These are phyloP conservation scores for Paramyrothecium roridum DNA, from an alignment of 2,329 filamentous ascomycete species.

Conservation along the genomic window DNA sequence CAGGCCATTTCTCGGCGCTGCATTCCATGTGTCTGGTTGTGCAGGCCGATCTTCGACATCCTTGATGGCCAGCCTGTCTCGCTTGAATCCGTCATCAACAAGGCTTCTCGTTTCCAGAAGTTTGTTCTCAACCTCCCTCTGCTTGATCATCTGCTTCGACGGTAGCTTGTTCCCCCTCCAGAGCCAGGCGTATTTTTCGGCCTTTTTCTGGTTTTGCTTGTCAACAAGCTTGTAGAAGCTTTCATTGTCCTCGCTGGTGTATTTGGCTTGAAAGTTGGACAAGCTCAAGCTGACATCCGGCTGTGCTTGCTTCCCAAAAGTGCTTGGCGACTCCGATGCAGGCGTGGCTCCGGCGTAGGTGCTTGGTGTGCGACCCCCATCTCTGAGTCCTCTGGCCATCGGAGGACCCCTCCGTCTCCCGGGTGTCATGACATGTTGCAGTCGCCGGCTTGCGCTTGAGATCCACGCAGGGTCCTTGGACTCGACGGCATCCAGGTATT, in stretches of 20 bases:
- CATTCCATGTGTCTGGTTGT: constrained; percentile 72
- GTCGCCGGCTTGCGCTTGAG: constrained; percentile 67
- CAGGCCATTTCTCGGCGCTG: constrained; percentile 72
- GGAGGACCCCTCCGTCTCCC: constrained; percentile 41
- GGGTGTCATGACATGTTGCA: constrained; percentile 80
- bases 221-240: constrained; percentile 92
- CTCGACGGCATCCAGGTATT: constrained; percentile 88
- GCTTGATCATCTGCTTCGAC: constrained; percentile 72
- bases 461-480: constrained; percentile 87
- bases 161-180: constrained; percentile 85
- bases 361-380: constrained; percentile 55
- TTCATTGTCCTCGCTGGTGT: constrained; percentile 97
- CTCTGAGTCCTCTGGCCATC: constrained; percentile 15
- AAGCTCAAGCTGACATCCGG: constrained; percentile 76
- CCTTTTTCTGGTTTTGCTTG: constrained; percentile 79
- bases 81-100: constrained; percentile 54
- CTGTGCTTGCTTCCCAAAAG: constrained; percentile 26
- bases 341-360: constrained; percentile 74
- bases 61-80: constrained; percentile 59
- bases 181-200: constrained; percentile 85
- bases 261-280: constrained; percentile 82
- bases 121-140: constrained; percentile 58
- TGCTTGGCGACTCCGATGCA: constrained; percentile 46
- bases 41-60: constrained; percentile 71
- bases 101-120: constrained; percentile 44